These are phyloP conservation scores for Schizophyllum commune DNA, from an alignment of 1,284 basidiomycete genomes.

Conservation along the genomic window DNA sequence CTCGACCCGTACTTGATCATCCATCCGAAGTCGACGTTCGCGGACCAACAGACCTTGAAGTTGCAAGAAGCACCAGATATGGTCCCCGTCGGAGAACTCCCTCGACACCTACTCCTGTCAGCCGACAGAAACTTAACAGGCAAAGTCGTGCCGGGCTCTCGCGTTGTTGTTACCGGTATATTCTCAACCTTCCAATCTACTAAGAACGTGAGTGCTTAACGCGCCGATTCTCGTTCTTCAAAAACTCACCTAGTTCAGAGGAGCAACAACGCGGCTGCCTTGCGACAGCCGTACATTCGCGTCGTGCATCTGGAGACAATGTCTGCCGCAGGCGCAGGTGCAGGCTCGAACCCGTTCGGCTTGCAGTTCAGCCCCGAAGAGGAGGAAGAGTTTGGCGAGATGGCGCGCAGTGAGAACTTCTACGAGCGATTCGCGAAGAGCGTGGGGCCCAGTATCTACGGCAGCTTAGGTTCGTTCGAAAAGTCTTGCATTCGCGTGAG, in stretches of 20 bases:
- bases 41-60: constrained; percentile 95
- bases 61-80: constrained; percentile 99
- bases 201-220: constrained; percentile 56
- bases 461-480: constrained; percentile 67
- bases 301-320: constrained; percentile 88
- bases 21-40: constrained; percentile 91
- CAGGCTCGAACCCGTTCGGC: constrained; percentile 71
- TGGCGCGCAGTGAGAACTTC: constrained; percentile 85
- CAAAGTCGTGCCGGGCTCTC: constrained; percentile 89
- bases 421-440: constrained; percentile 93
- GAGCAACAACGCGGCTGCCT: constrained; percentile 68
- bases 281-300: constrained; percentile 92
- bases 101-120: constrained; percentile 91
- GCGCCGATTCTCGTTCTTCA: not conserved
- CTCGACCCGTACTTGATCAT: constrained; percentile 95
- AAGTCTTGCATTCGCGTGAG: not conserved
- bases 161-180: constrained; percentile 93
- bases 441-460: constrained; percentile 96
- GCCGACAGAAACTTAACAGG: constrained; percentile 87
- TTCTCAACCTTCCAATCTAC: constrained; percentile 92
- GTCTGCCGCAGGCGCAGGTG: constrained; percentile 64
- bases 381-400: constrained; percentile 90
- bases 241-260: constrained; percentile 42
- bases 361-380: constrained; percentile 90
- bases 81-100: constrained; percentile 98